Evolutionary conservation across 2,329 filamentous ascomycete genomes (phyloP), one percentile per base, ranked within the genome.

Genomic region (Talaromyces sp.): DNA sequence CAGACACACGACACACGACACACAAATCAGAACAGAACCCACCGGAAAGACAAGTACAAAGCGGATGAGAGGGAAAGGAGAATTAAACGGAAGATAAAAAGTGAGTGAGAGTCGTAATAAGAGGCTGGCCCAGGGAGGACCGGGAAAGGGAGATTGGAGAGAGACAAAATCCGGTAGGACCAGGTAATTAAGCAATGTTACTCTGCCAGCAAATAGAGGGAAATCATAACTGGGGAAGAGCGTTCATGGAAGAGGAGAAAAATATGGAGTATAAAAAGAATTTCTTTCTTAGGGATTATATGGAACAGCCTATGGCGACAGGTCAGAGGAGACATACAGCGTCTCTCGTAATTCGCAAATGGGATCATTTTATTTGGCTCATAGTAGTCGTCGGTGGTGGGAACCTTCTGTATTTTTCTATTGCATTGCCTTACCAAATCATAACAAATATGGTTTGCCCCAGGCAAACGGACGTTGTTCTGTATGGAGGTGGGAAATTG

Each of bases 251-350:
- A 39, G 49, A 43, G 37, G 41, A 63, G 41, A n/a, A n/a, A 47
- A 63, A 47, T 61, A 61, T 61, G 58, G 43, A 61, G 43, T 61
- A 61, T 61, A 22, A 61, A 47, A 39, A 22, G 31, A 56, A 56
- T 11, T 37, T 56, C 33, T 37, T 37, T 22, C 33, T 17, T 37
- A 22, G 17, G 50, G 27, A 52, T 33, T 52, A 35, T 37, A 35
- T 19, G 49, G 27, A n/a, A n/a, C 31, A 19, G 49, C 27, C 49
- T 49, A 49, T 49, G 45, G 45, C 10, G 9, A 54, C 31, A 35
- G 50, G 50, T 37, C 19, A 25, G 49, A 33, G 49, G 25, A 52
- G 49, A 56, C 52, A 33, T n/a, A 22, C 52, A 37, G 22, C n/a
- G n/a, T 15, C 27, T 22, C 33, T 25, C 11, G 31, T 37, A 56